Evolutionary conservation across 169 alveolate genomes (phyloP).

Genomic region (Eimeria tenella): DNA sequence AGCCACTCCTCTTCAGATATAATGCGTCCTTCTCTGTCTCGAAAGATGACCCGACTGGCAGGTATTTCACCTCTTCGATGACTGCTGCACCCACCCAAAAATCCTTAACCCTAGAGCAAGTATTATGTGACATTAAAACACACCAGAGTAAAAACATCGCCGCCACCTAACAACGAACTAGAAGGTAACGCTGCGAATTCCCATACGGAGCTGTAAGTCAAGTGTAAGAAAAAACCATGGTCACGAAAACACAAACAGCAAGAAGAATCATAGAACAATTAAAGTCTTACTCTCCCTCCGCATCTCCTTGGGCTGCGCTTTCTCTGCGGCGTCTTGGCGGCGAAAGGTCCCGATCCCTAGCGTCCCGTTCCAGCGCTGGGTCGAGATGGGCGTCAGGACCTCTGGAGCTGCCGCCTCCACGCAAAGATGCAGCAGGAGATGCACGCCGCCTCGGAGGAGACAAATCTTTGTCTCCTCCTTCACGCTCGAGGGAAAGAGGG

Average conservation of each 20-base stretch:
- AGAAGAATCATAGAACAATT: no score
- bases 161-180: no score
- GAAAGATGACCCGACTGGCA: conserved; percentile 56
- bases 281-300: background rate
- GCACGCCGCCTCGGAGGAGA: conserved; percentile 41
- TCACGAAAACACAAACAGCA: no score
- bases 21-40: conserved; percentile 76
- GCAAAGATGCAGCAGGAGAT: background rate
- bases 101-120: background rate
- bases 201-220: no score
- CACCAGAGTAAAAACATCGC: no score
- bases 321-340: conserved; percentile 48
- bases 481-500: background rate
- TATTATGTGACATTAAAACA: no score
- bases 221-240: no score
- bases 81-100: background rate
- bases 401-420: no score
- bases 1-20: conserved; percentile 80
- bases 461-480: background rate
- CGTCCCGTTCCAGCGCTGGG: background rate
- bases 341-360: conserved; percentile 17
- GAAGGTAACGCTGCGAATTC: no score
- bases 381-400: no score
- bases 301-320: background rate
- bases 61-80: background rate